These are phyloP conservation scores for Irpex sp. DNA, from an alignment of 1,284 basidiomycete genomes.

Conservation along the genomic window DNA sequence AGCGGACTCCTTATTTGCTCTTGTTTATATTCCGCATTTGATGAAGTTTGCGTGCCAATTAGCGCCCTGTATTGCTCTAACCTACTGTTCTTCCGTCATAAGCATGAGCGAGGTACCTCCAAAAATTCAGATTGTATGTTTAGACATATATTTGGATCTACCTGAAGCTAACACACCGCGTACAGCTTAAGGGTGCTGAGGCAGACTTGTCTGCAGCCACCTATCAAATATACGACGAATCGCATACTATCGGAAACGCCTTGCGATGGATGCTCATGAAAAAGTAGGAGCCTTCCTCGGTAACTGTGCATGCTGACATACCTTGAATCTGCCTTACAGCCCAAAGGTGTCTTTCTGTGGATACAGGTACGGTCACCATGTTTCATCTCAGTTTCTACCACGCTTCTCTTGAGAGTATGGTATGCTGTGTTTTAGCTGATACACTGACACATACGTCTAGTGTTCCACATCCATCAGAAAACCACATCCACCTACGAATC, in stretches of 20 bases:
- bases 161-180: neutral
- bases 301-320: neutral
- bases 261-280: constrained; percentile 99
- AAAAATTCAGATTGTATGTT: constrained; percentile 55
- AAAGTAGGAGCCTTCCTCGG: constrained; percentile 60
- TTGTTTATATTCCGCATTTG: neutral
- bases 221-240: constrained; percentile 90
- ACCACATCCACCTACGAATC: constrained; percentile 92
- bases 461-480: constrained; percentile 95
- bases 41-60: neutral
- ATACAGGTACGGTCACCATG: constrained; percentile 70
- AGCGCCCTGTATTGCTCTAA: neutral
- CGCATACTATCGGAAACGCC: constrained; percentile 94
- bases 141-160: neutral
- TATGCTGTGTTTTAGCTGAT: neutral
- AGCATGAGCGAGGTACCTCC: constrained; percentile 45
- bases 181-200: constrained; percentile 71
- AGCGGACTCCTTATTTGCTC: neutral
- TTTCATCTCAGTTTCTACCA: too few relatives aligned
- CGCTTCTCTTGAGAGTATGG: too few relatives aligned
- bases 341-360: constrained; percentile 99
- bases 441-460: constrained; percentile 35
- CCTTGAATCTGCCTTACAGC: constrained; percentile 40
- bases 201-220: constrained; percentile 88
- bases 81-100: neutral